phyloP scores from a whole-genome alignment of 768 basidiomycete genomes.

The Tricholoma hemisulphureum region DNA sequence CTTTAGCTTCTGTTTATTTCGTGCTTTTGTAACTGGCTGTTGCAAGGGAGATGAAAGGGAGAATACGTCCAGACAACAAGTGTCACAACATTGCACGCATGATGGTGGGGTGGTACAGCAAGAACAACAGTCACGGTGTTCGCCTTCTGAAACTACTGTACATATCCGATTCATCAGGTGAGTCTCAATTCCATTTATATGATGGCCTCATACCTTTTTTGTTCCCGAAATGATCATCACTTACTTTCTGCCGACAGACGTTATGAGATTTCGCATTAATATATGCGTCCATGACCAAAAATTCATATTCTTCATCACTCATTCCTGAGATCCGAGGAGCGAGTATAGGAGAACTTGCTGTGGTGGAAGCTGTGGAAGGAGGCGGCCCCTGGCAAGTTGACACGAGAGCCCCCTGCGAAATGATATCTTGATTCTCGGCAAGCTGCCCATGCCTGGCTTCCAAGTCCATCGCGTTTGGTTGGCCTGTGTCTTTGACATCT shows the following conservation, averaged over 20 bases:
- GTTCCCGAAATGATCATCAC: not conserved
- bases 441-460: not conserved
- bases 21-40: not conserved
- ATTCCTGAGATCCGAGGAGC: not conserved
- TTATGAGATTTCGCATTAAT: not conserved
- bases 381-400: not conserved
- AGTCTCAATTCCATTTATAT: not conserved
- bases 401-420: not conserved
- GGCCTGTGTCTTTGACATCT: not conserved
- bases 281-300: not conserved
- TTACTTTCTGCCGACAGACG: not conserved
- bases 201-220: not conserved
- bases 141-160: not conserved
- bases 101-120: not conserved
- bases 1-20: not conserved
- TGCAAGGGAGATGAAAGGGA: not conserved
- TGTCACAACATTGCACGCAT: constrained; percentile 7
- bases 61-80: constrained; percentile 1
- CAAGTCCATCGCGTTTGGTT: not conserved
- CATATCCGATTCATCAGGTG: not conserved
- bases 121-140: constrained; percentile 4
- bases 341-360: not conserved
- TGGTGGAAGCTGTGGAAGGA: not conserved
- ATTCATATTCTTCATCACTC: not conserved
- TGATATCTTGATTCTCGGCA: not conserved